These are phyloP conservation scores for Macroventuria anomochaeta DNA, from an alignment of 2,329 filamentous ascomycete species.

Conservation along the genomic window DNA sequence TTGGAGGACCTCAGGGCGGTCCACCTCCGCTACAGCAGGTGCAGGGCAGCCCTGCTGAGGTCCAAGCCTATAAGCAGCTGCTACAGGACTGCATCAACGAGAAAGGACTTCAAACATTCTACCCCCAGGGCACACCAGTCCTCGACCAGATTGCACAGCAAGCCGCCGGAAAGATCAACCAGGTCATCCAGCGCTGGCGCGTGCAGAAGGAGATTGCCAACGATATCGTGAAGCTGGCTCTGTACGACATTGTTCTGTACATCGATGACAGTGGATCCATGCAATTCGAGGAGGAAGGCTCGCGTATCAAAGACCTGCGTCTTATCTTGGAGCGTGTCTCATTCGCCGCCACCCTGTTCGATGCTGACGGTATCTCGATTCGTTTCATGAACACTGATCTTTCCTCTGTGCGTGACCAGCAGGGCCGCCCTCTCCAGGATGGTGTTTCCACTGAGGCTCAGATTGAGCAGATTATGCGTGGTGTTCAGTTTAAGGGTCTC, in stretches of 20 bases:
- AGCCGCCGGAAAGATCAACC: constrained; percentile 59
- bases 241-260: constrained; percentile 69
- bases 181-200: constrained; percentile 63
- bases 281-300: constrained; percentile 70
- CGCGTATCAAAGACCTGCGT: constrained; percentile 70
- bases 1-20: constrained; percentile 32
- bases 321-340: constrained; percentile 69
- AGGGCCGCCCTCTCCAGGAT: constrained; percentile 54
- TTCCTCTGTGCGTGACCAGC: constrained; percentile 31
- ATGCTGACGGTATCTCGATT: constrained; percentile 70
- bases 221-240: constrained; percentile 67
- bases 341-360: constrained; percentile 71
- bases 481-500: constrained; percentile 68
- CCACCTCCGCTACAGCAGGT: constrained; percentile 45
- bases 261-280: constrained; percentile 75
- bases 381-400: constrained; percentile 72
- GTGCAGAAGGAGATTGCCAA: constrained; percentile 66
- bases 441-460: constrained; percentile 64
- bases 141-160: constrained; percentile 60
- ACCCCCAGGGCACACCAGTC: constrained; percentile 60
- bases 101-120: constrained; percentile 65
- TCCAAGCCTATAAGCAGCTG: constrained; percentile 63
- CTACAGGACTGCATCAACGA: constrained; percentile 65
- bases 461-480: constrained; percentile 63
- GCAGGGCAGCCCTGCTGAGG: constrained; percentile 57